Evolutionary conservation across 371 early-diverging fungal genomes (phyloP).

Genomic region (Parasitella parasitica): DNA sequence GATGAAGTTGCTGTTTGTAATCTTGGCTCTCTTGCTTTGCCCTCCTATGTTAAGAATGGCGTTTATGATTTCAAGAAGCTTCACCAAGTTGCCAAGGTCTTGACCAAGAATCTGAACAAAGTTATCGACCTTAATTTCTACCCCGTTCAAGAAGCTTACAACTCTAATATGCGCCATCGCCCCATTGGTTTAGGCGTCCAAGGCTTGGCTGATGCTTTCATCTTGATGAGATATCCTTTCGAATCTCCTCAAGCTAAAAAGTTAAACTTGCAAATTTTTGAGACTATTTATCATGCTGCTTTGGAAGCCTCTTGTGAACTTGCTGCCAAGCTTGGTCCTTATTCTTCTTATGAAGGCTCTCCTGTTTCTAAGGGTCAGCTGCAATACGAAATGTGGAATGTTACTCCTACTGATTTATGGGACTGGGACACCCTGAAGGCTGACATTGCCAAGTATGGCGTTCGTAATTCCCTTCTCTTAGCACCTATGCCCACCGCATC

Average conservation of each 20-base stretch:
- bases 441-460: constrained; percentile 83
- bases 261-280: constrained; percentile 93
- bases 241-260: constrained; percentile 86
- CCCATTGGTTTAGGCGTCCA: constrained; percentile 99
- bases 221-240: constrained; percentile 92
- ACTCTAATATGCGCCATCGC: constrained; percentile 91
- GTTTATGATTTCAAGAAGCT: constrained; percentile 59
- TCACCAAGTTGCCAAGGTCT: constrained; percentile 74
- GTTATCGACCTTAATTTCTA: constrained; percentile 97
- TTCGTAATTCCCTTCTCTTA: constrained; percentile 93
- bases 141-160: constrained; percentile 88
- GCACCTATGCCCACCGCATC: constrained; percentile 99
- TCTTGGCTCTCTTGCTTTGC: constrained; percentile 94
- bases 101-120: constrained; percentile 92
- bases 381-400: constrained; percentile 95
- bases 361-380: constrained; percentile 91
- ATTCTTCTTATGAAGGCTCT: constrained; percentile 89
- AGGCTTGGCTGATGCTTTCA: constrained; percentile 97
- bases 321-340: constrained; percentile 81
- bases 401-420: constrained; percentile 76
- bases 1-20: constrained; percentile 99
- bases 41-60: constrained; percentile 77
- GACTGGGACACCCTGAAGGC: constrained; percentile 90
- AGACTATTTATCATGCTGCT: constrained; percentile 98
- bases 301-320: constrained; percentile 93